Evolutionary conservation across 2,329 filamentous ascomycete species (phyloP), one percentile per base, ranked within the genome.

Genomic region (Penicillium nordicum): DNA sequence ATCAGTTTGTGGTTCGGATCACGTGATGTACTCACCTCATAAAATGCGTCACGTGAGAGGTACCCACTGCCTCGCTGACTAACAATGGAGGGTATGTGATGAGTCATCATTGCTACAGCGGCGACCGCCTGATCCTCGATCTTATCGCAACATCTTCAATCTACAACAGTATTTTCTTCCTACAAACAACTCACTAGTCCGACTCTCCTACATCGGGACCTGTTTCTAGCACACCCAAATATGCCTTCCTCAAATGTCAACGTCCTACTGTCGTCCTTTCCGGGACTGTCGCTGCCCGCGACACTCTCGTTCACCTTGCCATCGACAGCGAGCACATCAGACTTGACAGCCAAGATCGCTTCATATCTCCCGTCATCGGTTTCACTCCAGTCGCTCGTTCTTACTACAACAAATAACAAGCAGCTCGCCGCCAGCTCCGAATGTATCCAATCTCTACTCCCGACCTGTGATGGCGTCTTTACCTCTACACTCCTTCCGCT

Each of bases 401-500:
- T 99, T 38, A 95, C 92, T 2, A 96, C 93, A 1, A 83, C 88
- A 54, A 88, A 85, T 27, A 95, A 92, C 72, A 88, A 85, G 63
- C 82, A 88, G 63, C 78, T 97, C 0, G 74, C 81, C 0, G 70
- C 78, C 2, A 75, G 76, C 42, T 64, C 78, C 2, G 69, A 76
- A 0, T 79, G 83, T 2, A 78, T 95, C 29, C 83, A 84, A 11
- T 80, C 81, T 12, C 82, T 92, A 21, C 80, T 94, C 37, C 77
- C 81, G 30, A 70, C 69, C 32, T 53, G 59, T 45, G 57, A 74
- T 69, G 66, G 57, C 71, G 68, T 62, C 4, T 70, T 73, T 34
- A 64, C 82, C 51, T 84, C 88, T 78, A 85, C 85, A 34, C 87
- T 97, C 63, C 81, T 99, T 16, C 88, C 92, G 0, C 82, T 99